Conservation (phyloP, 371 early-diverging fungal genomes). For the Globomyces sp. region DNA sequence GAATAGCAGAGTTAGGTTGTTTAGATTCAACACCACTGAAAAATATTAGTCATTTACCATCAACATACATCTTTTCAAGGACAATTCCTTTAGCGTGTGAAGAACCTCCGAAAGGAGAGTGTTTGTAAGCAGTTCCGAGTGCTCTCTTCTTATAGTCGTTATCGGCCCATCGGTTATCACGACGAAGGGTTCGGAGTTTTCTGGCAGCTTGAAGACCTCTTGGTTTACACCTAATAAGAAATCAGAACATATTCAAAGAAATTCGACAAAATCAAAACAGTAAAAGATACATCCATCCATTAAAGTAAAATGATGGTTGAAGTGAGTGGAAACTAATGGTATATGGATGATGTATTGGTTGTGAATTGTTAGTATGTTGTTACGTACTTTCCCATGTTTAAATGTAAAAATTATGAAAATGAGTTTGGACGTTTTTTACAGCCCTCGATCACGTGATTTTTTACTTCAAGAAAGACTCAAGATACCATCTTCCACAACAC, state of each 20-base stretch:
- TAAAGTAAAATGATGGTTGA: too few relatives aligned
- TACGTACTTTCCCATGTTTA: constrained; percentile 15
- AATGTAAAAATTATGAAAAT: neutral
- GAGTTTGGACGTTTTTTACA: neutral
- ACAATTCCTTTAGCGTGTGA: constrained; percentile 99
- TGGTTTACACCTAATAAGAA: constrained; percentile 71
- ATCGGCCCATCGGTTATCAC: constrained; percentile 99
- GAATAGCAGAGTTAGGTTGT: constrained; percentile 99
- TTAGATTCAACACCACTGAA: constrained; percentile 99
- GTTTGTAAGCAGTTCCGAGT: constrained; percentile 97
- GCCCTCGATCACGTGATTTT: too few relatives aligned
- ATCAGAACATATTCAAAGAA: constrained; percentile 3
- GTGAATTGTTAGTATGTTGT: neutral
- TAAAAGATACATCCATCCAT: too few relatives aligned
- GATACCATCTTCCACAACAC: too few relatives aligned
- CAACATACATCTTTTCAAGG: constrained; percentile 94
- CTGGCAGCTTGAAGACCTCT: constrained; percentile 99
- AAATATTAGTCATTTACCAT: neutral
- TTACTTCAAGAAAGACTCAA: too few relatives aligned
- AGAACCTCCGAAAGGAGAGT: constrained; percentile 97
- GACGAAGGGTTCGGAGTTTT: constrained; percentile 94
- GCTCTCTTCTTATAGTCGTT: constrained; percentile 98
- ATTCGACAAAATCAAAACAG: neutral
- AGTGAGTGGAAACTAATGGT: neutral
- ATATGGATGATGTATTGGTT: neutral